Conservation (phyloP, 352 stramenopile genomes). For the Phytopythium ostracodes region DNA sequence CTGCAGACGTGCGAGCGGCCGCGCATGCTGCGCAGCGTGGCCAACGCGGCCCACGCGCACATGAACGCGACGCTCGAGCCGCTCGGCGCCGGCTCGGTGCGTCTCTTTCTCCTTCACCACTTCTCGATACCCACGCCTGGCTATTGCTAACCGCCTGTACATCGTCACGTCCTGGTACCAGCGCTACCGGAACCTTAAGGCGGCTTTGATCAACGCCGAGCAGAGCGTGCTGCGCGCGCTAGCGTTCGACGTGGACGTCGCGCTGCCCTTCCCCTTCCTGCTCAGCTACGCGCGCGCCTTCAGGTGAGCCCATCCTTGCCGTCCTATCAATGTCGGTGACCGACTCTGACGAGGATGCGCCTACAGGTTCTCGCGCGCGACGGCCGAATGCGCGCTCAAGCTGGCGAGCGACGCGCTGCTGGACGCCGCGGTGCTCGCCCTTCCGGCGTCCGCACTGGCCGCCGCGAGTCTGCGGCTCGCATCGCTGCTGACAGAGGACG, state of each 20-base stretch:
- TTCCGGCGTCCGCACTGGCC: slow-evolving; percentile 28
- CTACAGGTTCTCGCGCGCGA: slow-evolving; percentile 25
- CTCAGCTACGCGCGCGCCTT: slow-evolving; percentile 26
- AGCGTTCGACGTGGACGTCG: slow-evolving; percentile 42
- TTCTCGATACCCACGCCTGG: too few relatives aligned
- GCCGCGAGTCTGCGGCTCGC: slow-evolving; percentile 27
- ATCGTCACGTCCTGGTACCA: neutral
- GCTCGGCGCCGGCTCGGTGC: slow-evolving; percentile 29
- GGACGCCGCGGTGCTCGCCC: slow-evolving; percentile 13
- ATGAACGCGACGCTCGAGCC: slow-evolving; percentile 21
- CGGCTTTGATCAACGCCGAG: slow-evolving; percentile 43
- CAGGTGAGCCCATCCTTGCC: slow-evolving; percentile 10
- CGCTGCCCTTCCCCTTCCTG: slow-evolving; percentile 29
- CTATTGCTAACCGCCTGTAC: too few relatives aligned
- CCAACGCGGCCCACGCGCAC: slow-evolving; percentile 44
- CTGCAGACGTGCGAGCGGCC: slow-evolving; percentile 38
- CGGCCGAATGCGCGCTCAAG: slow-evolving; percentile 27
- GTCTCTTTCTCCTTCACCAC: neutral
- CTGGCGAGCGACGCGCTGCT: slow-evolving; percentile 36
- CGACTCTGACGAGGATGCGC: too few relatives aligned
- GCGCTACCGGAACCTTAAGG: slow-evolving; percentile 41
- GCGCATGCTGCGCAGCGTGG: slow-evolving; percentile 41
- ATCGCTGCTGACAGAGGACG: neutral
- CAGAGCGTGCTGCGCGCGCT: slow-evolving; percentile 45
- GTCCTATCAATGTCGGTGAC: too few relatives aligned